phyloP scores from a whole-genome alignment of 768 basidiomycete genomes.

The Russula griseocarnosa region DNA sequence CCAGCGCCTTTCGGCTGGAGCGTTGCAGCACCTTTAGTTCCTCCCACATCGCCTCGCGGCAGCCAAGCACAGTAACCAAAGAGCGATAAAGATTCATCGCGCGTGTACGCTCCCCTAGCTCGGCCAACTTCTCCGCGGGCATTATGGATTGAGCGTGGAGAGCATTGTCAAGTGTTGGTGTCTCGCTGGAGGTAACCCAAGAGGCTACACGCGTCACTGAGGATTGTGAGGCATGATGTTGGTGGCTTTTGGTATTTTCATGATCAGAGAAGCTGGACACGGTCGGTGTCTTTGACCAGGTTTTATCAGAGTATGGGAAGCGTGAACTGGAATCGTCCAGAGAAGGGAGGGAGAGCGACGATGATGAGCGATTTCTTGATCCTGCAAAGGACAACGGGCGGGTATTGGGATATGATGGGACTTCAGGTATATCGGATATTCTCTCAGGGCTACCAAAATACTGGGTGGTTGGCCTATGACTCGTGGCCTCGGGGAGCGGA shows the following conservation, averaged over 20 bases:
- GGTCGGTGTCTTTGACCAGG: slow-evolving; percentile 13
- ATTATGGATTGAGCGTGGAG: slow-evolving; percentile 24
- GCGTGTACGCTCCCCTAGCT: slow-evolving; percentile 54
- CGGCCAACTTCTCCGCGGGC: slow-evolving; percentile 33
- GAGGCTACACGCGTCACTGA: slow-evolving; percentile 17
- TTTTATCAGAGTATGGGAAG: slow-evolving; percentile 14
- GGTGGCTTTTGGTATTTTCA: slow-evolving; percentile 3
- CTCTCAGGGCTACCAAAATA: slow-evolving; percentile 11
- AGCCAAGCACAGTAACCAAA: slow-evolving; percentile 59
- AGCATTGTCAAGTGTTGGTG: slow-evolving; percentile 24
- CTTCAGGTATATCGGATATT: slow-evolving; percentile 19
- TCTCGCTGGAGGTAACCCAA: slow-evolving; percentile 24
- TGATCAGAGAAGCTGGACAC: slow-evolving; percentile 5
- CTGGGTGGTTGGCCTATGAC: slow-evolving; percentile 16
- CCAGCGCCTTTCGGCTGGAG: slow-evolving; percentile 51
- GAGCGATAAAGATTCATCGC: slow-evolving; percentile 68
- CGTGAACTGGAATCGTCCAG: slow-evolving; percentile 9
- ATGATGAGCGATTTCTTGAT: slow-evolving; percentile 13
- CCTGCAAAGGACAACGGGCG: slow-evolving; percentile 20
- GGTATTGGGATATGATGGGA: slow-evolving; percentile 24
- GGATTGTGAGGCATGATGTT: slow-evolving; percentile 1
- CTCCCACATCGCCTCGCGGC: slow-evolving; percentile 76
- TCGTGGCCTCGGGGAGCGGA: slow-evolving; percentile 23
- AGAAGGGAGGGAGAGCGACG: slow-evolving; percentile 22
- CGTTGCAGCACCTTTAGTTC: slow-evolving; percentile 60